A percentile compares a stretch with the other conserved stretches of the same genome.
Evolutionary conservation across 2,329 filamentous ascomycete species (phyloP).

Genomic region (Ophiocordyceps australis): DNA sequence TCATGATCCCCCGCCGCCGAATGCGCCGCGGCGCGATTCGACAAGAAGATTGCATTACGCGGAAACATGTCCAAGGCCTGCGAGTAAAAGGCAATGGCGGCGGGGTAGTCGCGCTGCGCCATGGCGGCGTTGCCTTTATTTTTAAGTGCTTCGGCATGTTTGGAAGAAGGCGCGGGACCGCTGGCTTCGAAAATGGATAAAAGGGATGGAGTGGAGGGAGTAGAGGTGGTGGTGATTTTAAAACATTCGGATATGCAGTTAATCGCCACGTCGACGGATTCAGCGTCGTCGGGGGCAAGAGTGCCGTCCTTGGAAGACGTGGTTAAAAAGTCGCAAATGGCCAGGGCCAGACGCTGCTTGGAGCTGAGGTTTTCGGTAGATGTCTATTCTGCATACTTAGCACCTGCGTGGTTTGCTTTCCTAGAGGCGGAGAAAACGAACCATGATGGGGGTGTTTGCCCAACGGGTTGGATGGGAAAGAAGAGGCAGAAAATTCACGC

Average conservation of each 20-base stretch:
- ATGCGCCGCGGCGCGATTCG: conserved; percentile 90
- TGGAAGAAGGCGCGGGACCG: conserved; percentile 7
- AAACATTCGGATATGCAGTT: conserved; percentile 93
- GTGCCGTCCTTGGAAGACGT: conserved; percentile 77
- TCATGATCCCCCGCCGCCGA: conserved; percentile 71
- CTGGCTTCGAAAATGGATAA: conserved; percentile 20
- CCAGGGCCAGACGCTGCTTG: conserved; percentile 81
- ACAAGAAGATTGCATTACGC: conserved; percentile 87
- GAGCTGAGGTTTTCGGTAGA: conserved; percentile 14
- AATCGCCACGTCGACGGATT: conserved; percentile 84
- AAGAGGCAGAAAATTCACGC: no score
- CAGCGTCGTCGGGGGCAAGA: conserved; percentile 69
- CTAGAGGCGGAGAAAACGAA: not conserved
- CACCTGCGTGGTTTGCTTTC: not conserved
- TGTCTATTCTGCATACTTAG: conserved; percentile 16
- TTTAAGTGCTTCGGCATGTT: conserved; percentile 78
- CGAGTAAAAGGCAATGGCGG: conserved; percentile 75
- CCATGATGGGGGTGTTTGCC: no score
- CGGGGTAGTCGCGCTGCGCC: conserved; percentile 76
- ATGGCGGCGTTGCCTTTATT: conserved; percentile 85
- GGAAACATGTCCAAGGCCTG: conserved; percentile 68
- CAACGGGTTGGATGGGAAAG: no score
- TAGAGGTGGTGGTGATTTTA: conserved; percentile 69
- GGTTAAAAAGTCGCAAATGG: conserved; percentile 88
- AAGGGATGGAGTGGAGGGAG: conserved; percentile 62